Evolutionary conservation across 2,329 filamentous ascomycete species (phyloP).

Genomic region (Zymoseptoria tritici): DNA sequence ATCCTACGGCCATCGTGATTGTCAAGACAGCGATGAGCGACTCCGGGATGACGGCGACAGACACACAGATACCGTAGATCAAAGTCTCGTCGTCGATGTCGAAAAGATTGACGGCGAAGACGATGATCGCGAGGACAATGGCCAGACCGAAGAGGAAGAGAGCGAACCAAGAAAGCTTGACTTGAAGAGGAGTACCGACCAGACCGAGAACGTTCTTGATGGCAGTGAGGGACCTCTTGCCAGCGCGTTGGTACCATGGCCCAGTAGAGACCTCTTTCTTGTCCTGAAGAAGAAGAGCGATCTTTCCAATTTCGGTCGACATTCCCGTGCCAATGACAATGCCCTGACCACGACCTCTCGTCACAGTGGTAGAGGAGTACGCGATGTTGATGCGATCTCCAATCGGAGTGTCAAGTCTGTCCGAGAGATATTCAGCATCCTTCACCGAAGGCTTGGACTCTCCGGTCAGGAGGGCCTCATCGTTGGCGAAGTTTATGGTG

Average conservation of each 20-base stretch:
- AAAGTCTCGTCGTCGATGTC: slow-evolving; percentile 37
- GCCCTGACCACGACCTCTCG: slow-evolving; percentile 54
- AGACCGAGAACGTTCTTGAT: slow-evolving; percentile 35
- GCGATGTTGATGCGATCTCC: slow-evolving; percentile 58
- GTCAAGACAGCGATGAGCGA: slow-evolving; percentile 59
- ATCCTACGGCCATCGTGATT: slow-evolving; percentile 58
- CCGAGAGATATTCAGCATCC: slow-evolving; percentile 22
- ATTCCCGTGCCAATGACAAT: slow-evolving; percentile 54
- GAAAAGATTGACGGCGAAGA: slow-evolving; percentile 53
- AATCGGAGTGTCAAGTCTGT: slow-evolving; percentile 41
- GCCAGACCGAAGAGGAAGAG: slow-evolving; percentile 70
- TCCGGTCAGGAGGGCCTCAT: slow-evolving; percentile 64
- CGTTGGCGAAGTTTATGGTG: slow-evolving; percentile 67
- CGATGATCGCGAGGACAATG: slow-evolving; percentile 60
- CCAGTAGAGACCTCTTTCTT: slow-evolving; percentile 13
- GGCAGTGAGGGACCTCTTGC: slow-evolving; percentile 47
- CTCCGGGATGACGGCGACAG: slow-evolving; percentile 42
- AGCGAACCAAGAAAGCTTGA: slow-evolving; percentile 77
- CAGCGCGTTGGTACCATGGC: slow-evolving; percentile 10
- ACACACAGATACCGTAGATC: slow-evolving; percentile 43
- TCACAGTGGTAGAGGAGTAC: slow-evolving; percentile 58
- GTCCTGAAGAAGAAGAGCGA: slow-evolving; percentile 42
- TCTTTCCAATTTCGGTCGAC: slow-evolving; percentile 58
- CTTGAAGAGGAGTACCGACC: slow-evolving; percentile 70
- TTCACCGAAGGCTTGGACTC: slow-evolving; percentile 50